Evolutionary conservation across 768 basidiomycete genomes (phyloP).

Genomic region (Podaxis mareebaensis): DNA sequence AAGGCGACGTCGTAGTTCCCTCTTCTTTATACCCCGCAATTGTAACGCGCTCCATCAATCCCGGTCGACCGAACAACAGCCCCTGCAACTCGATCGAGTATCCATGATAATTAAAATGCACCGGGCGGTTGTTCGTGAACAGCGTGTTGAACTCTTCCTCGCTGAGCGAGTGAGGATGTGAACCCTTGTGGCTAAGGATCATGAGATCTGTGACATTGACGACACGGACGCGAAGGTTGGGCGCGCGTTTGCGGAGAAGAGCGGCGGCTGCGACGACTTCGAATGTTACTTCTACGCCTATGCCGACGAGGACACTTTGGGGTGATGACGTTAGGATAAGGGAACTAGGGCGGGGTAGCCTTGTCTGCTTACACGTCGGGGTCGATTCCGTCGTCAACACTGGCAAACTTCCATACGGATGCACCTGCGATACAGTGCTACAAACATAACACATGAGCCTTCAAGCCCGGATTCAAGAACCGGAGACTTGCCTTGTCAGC

Average conservation of each 20-base stretch:
- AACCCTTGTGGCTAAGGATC: conserved; percentile 68
- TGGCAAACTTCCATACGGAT: conserved; percentile 84
- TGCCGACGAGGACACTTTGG: conserved; percentile 73
- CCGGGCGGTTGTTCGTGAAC: conserved; percentile 67
- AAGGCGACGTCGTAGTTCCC: conserved; percentile 83
- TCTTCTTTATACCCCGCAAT: conserved; percentile 71
- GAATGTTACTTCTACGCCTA: conserved; percentile 86
- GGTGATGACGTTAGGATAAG: conserved; percentile 29
- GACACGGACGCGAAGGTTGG: conserved; percentile 78
- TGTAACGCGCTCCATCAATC: conserved; percentile 43
- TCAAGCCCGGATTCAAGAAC: not conserved
- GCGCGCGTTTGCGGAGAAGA: conserved; percentile 68
- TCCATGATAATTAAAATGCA: conserved; percentile 86
- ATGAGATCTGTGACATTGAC: conserved; percentile 91
- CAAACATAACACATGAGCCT: conserved; percentile 16
- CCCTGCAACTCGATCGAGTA: conserved; percentile 75
- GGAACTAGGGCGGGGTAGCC: not conserved
- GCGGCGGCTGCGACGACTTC: conserved; percentile 88
- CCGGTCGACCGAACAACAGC: conserved; percentile 57
- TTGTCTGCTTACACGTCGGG: conserved; percentile 62
- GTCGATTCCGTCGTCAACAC: conserved; percentile 66
- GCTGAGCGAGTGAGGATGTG: conserved; percentile 75
- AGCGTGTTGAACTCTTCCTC: conserved; percentile 63
- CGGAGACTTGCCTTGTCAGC: conserved; percentile 54
- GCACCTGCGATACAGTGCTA: conserved; percentile 87